Conservation (phyloP, 1,284 basidiomycete species). For the Austropuccinia psidii region DNA sequence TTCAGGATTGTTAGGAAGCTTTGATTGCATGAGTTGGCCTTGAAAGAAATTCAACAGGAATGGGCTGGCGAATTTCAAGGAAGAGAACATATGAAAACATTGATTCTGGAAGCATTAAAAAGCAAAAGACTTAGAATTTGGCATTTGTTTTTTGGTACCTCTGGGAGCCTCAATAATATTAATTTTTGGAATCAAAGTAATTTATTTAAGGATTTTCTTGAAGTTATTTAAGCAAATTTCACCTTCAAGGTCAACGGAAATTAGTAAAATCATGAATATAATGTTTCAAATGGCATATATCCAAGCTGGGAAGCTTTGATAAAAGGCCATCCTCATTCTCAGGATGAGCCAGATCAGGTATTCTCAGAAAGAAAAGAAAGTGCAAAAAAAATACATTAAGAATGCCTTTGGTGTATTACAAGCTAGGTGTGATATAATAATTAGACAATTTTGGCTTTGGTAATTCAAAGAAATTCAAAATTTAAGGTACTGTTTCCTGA, state of each 20-base stretch:
- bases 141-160: slow-evolving; percentile 3
- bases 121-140: background rate
- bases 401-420: background rate
- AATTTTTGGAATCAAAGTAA: background rate
- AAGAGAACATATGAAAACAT: background rate
- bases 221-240: background rate
- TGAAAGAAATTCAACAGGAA: background rate
- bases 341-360: background rate
- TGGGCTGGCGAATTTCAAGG: background rate
- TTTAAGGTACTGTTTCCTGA: background rate
- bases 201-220: background rate
- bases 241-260: background rate
- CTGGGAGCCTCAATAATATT: background rate
- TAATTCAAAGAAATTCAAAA: background rate
- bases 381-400: slow-evolving; percentile 1
- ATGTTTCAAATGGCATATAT: slow-evolving; percentile 3
- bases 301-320: background rate
- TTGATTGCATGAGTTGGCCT: background rate
- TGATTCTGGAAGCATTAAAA: background rate
- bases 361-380: background rate
- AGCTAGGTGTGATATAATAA: background rate
- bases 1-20: background rate
- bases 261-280: background rate
- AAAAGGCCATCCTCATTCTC: background rate
- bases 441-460: background rate